phyloP scores from a whole-genome alignment of 2,329 filamentous ascomycete genomes.

The Phyllosticta citribraziliensis region DNA sequence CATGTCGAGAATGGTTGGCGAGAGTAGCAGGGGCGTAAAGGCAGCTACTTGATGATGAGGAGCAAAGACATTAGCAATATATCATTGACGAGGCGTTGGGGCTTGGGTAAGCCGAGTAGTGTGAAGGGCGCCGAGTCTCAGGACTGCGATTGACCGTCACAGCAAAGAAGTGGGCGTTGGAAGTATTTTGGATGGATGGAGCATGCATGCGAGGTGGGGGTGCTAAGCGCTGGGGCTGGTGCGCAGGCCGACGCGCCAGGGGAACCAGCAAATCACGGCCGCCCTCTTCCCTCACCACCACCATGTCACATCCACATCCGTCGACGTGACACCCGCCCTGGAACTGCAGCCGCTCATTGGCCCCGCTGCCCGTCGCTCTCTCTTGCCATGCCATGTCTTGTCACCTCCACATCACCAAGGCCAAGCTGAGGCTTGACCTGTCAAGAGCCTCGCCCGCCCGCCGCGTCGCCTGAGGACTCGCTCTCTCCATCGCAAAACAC shows the following conservation, averaged over 20 bases:
- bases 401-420: background rate
- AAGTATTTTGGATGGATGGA: background rate
- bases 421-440: background rate
- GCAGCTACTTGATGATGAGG: background rate
- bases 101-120: background rate
- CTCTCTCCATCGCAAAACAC: background rate
- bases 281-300: conserved; percentile 5
- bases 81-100: background rate
- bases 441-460: background rate
- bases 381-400: background rate
- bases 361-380: background rate
- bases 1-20: conserved; percentile 46
- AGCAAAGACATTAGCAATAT: background rate
- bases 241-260: background rate
- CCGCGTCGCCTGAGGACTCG: background rate
- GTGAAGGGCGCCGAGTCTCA: background rate
- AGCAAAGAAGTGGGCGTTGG: background rate
- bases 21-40: background rate
- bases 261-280: conserved; percentile 3
- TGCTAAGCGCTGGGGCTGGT: background rate
- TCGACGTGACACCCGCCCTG: background rate
- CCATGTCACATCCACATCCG: conserved; percentile 1
- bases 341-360: background rate
- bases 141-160: background rate
- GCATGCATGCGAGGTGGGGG: background rate